Evolutionary conservation across 441 rosid species (phyloP).

Genomic region (Hura crepitans): DNA sequence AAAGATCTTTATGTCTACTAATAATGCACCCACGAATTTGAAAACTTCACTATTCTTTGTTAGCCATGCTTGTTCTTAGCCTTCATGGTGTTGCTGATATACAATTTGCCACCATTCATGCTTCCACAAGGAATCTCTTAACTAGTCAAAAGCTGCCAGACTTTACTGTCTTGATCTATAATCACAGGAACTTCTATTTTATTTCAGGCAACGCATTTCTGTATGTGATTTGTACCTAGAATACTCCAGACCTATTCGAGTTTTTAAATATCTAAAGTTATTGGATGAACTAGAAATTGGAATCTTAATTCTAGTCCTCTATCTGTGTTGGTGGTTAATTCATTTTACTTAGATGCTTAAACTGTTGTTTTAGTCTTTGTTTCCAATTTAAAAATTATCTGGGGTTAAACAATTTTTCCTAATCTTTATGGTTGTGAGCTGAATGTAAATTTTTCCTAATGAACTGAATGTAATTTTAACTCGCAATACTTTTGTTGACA

Average conservation of each 20-base stretch:
- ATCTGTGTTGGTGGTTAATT: not conserved
- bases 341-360: not conserved
- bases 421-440: not conserved
- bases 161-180: not conserved
- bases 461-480: too few relatives aligned
- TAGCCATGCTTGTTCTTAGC: not conserved
- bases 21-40: not conserved
- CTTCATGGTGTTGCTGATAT: not conserved
- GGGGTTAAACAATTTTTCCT: not conserved
- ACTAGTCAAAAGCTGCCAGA: not conserved
- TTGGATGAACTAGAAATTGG: not conserved
- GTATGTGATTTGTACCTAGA: not conserved
- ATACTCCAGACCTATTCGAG: not conserved
- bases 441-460: not conserved
- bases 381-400: not conserved
- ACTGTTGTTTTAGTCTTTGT: not conserved
- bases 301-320: not conserved
- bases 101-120: not conserved
- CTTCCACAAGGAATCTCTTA: conserved; percentile 3
- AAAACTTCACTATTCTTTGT: not conserved
- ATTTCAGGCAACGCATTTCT: not conserved
- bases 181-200: not conserved
- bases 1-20: not conserved
- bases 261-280: not conserved
- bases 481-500: not conserved